Percentiles rank a stretch among this genome's conserved stretches.
These are phyloP conservation scores for Chara braunii DNA, from an alignment of 139 green algal genomes.

Conservation along the genomic window DNA sequence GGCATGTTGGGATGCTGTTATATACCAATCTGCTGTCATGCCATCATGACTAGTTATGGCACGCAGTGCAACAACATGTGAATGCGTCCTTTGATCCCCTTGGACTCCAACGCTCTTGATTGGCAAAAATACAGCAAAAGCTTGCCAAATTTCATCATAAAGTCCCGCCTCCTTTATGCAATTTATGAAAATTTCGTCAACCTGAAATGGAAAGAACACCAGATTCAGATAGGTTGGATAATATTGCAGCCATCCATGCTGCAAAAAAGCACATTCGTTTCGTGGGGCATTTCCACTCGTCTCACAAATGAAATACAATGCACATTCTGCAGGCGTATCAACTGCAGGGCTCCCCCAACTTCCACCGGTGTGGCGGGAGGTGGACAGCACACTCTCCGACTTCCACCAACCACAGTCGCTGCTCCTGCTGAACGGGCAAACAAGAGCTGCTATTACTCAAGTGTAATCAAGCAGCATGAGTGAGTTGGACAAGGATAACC, in stretches of 20 bases:
- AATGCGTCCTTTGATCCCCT: constrained; percentile 90
- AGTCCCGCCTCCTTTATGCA: constrained; percentile 83
- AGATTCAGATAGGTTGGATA: neutral
- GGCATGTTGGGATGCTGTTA: neutral
- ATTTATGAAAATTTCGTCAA: constrained; percentile 97
- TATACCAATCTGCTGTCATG: constrained; percentile 96
- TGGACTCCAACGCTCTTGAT: constrained; percentile 65
- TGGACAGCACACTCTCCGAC: too few relatives aligned
- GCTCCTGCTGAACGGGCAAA: too few relatives aligned
- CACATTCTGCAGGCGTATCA: too few relatives aligned
- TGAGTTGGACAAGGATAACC: too few relatives aligned
- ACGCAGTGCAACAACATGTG: constrained; percentile 81
- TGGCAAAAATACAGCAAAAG: constrained; percentile 96
- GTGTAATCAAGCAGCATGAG: too few relatives aligned
- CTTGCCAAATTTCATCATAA: constrained; percentile 99
- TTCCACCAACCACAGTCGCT: too few relatives aligned
- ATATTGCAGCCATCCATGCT: neutral
- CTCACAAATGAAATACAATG: too few relatives aligned
- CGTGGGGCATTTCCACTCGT: too few relatives aligned
- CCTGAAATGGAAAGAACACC: constrained; percentile 37
- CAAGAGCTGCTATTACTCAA: too few relatives aligned
- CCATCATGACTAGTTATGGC: constrained; percentile 65
- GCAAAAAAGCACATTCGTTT: neutral
- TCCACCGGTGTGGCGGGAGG: too few relatives aligned
- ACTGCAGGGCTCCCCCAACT: too few relatives aligned